phyloP scores from a whole-genome alignment of 108 stramenopile species.

The Nitzschia putrida region DNA sequence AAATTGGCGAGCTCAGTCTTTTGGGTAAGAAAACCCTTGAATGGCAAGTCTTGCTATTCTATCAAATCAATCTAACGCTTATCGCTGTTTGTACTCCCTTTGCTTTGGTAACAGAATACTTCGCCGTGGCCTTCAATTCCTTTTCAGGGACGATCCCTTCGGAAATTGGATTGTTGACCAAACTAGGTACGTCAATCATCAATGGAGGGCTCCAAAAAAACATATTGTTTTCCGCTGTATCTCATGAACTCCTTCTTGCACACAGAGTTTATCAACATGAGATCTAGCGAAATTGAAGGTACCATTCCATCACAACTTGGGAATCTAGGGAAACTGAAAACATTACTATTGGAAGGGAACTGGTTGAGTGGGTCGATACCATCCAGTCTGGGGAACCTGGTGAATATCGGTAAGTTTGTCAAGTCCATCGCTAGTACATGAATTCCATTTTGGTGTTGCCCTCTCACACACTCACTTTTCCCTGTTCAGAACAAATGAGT shows the following conservation, averaged over 20 bases:
- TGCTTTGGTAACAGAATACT: constrained; percentile 8
- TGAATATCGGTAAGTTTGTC: constrained; percentile 19
- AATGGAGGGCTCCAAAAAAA: too few species aligned
- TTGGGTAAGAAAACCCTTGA: constrained; percentile 17
- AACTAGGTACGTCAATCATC: constrained; percentile 28
- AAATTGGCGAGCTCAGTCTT: constrained; percentile 25
- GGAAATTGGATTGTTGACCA: constrained; percentile 44
- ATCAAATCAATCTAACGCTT: not conserved
- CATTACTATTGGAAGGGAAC: constrained; percentile 28
- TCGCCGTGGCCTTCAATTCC: constrained; percentile 25
- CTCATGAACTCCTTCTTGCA: not conserved
- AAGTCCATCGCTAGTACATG: not conserved
- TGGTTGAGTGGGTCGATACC: constrained; percentile 44
- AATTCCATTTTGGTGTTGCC: not conserved
- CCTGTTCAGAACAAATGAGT: constrained; percentile 21
- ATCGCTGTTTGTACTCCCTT: not conserved
- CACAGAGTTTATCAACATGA: constrained; percentile 39
- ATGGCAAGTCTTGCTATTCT: not conserved
- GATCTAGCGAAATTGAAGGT: constrained; percentile 16
- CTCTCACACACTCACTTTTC: not conserved
- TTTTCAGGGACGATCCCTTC: constrained; percentile 47
- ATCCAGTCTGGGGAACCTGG: constrained; percentile 40
- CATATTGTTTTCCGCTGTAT: too few species aligned
- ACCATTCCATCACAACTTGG: constrained; percentile 47
- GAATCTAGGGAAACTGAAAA: constrained; percentile 26